These are phyloP conservation scores for Entophlyctis luteolus DNA, from an alignment of 192 early-diverging fungal genomes.

Conservation along the genomic window DNA sequence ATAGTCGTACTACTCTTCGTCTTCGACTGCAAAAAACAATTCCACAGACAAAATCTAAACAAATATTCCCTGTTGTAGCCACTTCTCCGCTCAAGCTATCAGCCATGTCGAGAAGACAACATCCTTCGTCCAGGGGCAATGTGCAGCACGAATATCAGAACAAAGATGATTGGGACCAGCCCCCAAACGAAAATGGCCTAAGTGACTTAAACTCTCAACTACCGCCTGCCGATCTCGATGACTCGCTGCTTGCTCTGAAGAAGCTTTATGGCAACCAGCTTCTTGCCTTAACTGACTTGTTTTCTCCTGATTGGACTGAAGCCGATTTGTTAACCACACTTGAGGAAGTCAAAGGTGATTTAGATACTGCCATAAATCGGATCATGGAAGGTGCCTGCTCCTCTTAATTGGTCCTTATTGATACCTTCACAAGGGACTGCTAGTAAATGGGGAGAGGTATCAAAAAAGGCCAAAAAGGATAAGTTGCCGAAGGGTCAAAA, in stretches of 20 bases:
- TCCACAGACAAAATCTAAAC: no score
- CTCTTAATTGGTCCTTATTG: not conserved
- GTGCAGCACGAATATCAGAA: not conserved
- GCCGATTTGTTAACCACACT: conserved; percentile 80
- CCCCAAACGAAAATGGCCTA: no score
- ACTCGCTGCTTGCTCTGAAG: conserved; percentile 13
- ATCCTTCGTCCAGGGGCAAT: no score
- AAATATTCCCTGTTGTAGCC: no score
- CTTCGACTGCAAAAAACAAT: no score
- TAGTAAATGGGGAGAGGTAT: conserved; percentile 24
- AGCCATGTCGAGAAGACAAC: conserved; percentile 2
- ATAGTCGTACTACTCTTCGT: no score
- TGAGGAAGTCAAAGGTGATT: conserved; percentile 81
- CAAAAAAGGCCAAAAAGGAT: conserved; percentile 16
- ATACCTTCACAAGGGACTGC: conserved; percentile 15
- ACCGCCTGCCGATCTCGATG: conserved; percentile 25
- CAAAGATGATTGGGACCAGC: not conserved
- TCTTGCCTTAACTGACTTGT: conserved; percentile 34
- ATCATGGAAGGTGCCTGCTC: conserved; percentile 71
- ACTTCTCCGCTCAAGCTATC: not conserved
- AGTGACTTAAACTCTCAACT: not conserved
- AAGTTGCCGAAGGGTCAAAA: conserved; percentile 15
- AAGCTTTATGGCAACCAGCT: conserved; percentile 27
- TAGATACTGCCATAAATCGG: conserved; percentile 72
- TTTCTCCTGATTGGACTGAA: conserved; percentile 71